A percentile compares a stretch with the other conserved stretches of the same genome.
Conservation (phyloP, 805 yeast genomes). For the Ogataea ganodermae region DNA sequence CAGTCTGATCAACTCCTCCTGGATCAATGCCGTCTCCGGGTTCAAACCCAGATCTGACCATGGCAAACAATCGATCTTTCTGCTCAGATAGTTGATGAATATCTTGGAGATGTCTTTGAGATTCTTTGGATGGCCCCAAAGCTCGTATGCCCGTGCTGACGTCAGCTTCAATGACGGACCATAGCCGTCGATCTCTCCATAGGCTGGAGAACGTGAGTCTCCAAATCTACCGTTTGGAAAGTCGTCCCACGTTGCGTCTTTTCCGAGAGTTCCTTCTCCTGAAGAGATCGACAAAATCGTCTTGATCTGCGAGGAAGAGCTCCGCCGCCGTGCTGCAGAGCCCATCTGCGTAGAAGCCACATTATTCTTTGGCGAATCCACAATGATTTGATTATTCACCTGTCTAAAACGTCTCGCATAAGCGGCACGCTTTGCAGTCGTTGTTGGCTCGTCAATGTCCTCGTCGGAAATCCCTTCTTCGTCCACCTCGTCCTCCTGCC, state of each 20-base stretch:
- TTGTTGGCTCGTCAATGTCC: constrained; percentile 29
- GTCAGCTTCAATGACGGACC: constrained; percentile 87
- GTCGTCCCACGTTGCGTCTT: constrained; percentile 96
- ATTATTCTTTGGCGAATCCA: constrained; percentile 21
- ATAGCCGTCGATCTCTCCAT: constrained; percentile 97
- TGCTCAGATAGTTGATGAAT: constrained; percentile 72
- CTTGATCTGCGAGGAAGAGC: constrained; percentile 44
- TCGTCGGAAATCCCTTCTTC: constrained; percentile 36
- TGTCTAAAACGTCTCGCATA: constrained; percentile 34
- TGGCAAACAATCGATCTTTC: constrained; percentile 77
- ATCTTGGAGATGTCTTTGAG: constrained; percentile 61
- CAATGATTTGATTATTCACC: constrained; percentile 34
- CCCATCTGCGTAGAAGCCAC: constrained; percentile 18
- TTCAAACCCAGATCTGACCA: constrained; percentile 88
- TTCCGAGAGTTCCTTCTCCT: constrained; percentile 81
- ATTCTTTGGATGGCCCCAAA: constrained; percentile 80
- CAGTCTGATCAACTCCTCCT: constrained; percentile 81
- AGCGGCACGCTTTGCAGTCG: constrained; percentile 40
- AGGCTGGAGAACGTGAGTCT: constrained; percentile 93
- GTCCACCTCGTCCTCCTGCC: constrained; percentile 33
- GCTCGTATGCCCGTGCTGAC: constrained; percentile 60
- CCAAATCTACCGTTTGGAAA: constrained; percentile 96
- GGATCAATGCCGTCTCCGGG: constrained; percentile 90
- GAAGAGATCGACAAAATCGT: constrained; percentile 74
- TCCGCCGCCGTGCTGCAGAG: constrained; percentile 11